Conservation (phyloP, 257 asterid species). For the Scutellaria minor region DNA sequence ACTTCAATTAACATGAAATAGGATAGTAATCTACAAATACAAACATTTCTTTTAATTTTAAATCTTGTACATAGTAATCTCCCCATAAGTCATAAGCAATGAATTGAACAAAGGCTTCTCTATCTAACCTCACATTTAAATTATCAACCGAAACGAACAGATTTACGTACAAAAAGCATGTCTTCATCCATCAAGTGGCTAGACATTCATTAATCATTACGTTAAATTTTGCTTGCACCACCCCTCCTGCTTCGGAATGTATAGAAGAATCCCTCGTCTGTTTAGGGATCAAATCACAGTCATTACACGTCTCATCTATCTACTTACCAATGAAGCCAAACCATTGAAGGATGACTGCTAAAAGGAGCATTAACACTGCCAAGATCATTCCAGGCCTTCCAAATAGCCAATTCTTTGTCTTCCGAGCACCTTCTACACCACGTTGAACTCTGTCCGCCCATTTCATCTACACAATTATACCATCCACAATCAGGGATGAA, state of each 20-base stretch:
- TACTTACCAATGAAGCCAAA: slow-evolving; percentile 73
- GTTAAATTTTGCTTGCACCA: background rate
- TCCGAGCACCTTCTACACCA: slow-evolving; percentile 80
- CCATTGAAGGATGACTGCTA: slow-evolving; percentile 82
- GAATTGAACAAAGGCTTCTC: background rate
- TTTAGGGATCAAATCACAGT: background rate
- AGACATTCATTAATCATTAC: too few relatives aligned
- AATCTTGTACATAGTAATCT: too few relatives aligned
- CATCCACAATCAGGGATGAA: slow-evolving; percentile 3
- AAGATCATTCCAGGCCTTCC: slow-evolving; percentile 85
- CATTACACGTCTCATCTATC: slow-evolving; percentile 21
- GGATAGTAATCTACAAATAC: too few relatives aligned
- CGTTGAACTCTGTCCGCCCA: slow-evolving; percentile 91
- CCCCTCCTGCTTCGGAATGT: background rate
- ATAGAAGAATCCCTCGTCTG: background rate
- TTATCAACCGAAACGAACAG: too few relatives aligned
- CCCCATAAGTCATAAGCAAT: too few relatives aligned
- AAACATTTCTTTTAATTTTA: too few relatives aligned
- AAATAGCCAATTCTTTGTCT: slow-evolving; percentile 84
- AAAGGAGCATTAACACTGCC: slow-evolving; percentile 76
- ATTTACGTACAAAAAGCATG: slow-evolving; percentile 9
- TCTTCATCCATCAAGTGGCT: background rate
- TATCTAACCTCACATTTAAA: background rate
- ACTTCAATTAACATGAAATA: too few relatives aligned
- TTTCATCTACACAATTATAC: slow-evolving; percentile 67